Evolutionary conservation across 179 eudicot genomes (phyloP), one percentile per base, ranked within the genome.

Genomic region (Silene noctiflora): DNA sequence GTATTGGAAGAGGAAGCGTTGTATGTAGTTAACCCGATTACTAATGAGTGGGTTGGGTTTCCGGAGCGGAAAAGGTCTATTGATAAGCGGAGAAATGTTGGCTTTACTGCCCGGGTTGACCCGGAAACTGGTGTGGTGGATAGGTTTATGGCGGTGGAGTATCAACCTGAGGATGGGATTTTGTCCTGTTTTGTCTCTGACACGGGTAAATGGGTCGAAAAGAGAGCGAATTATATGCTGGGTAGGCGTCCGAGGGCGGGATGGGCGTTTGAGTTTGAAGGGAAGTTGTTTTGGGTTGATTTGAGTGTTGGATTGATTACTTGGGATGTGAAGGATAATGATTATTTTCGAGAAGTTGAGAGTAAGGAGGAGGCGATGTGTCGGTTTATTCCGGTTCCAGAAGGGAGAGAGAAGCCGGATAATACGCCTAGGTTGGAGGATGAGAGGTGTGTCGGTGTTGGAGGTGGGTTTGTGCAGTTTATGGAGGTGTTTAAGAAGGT

Each of bases 401-500:
- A 1, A 6, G 61, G 62, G 33, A 27, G 76, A 5, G 4, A 1
- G 3, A 61, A 17, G 35, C 22, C 39, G 10, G 21, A 6, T 61
- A 5, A 62, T 21, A 61, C 76, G 8, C 8, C 10, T 1, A 55
- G 29, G 14, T 12, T 74, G 60, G 22, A 71, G 35, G 22, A 53
- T 4, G 74, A 71, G 39, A 33, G 74, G 42, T 71, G 42, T 6
- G 16, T 39, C 3, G 35, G 29, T 2, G 69, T 3, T 20, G 51
- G 58, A 3, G 68, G 69, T 3, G 76, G 76, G 59, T 61, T 39
- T 39, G 20, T 74, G 19, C 56, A 74, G 13, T 74, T 20, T 22
- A 0, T 74, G 12, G 76, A 74, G 59, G 53, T 74, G 55, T 35
- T 74, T 44, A 74, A 60, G 59, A 17, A 42, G 7, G 76, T 24